Evolutionary conservation across 169 alveolate genomes (phyloP).

Genomic region (Plasmodium vinckei): DNA sequence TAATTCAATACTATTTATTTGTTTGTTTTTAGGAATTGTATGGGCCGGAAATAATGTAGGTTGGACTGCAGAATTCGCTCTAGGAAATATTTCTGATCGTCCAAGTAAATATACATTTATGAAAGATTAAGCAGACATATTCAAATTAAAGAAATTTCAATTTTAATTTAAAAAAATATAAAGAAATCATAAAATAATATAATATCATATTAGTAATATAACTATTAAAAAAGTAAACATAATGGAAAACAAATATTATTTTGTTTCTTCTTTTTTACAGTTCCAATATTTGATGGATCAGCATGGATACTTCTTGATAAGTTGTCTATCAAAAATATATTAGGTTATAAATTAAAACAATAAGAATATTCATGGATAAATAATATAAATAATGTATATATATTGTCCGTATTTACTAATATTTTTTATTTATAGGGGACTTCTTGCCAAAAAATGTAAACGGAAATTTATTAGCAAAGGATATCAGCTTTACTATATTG

Average conservation of each 20-base stretch:
- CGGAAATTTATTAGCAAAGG: constrained; percentile 33
- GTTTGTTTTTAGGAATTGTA: constrained; percentile 23
- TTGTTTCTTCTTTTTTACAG: background rate
- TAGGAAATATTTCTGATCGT: constrained; percentile 28
- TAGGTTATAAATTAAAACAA: constrained; percentile 29
- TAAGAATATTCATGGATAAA: background rate
- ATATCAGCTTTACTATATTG: constrained; percentile 27
- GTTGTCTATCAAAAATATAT: constrained; percentile 43
- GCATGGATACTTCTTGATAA: constrained; percentile 71
- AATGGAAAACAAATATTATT: too few species aligned
- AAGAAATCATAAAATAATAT: background rate
- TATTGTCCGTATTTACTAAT: background rate
- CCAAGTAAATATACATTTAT: constrained; percentile 26
- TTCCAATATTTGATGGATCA: constrained; percentile 55
- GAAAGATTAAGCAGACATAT: background rate
- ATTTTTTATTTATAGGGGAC: constrained; percentile 16
- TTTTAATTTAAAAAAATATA: background rate
- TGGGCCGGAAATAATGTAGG: constrained; percentile 60
- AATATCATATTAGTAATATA: too few species aligned
- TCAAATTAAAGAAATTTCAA: background rate
- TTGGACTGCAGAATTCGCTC: constrained; percentile 65
- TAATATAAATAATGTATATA: background rate
- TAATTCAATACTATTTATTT: background rate
- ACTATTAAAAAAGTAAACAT: too few species aligned
- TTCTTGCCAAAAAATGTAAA: constrained; percentile 42